A percentile compares a stretch with the other conserved stretches of the same genome.
phyloP scores from a whole-genome alignment of 2,329 filamentous ascomycete genomes.

The Alternaria arborescens region DNA sequence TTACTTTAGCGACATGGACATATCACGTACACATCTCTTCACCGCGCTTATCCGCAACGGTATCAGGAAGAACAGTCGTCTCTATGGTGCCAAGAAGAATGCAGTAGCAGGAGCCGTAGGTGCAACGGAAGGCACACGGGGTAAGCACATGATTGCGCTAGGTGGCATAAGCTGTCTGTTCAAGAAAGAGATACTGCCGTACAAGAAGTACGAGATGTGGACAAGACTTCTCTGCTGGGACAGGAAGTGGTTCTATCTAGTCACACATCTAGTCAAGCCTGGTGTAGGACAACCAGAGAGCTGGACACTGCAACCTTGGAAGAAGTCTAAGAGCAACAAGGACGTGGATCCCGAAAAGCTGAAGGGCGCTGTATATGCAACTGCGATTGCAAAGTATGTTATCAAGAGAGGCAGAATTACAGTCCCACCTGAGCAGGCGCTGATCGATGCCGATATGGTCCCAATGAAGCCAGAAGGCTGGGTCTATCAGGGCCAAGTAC shows the following conservation, averaged over 20 bases:
- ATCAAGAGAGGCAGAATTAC: constrained; percentile 72
- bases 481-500: constrained; percentile 29
- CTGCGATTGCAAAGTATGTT: constrained; percentile 60
- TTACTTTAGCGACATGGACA: constrained; percentile 87
- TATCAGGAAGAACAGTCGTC: constrained; percentile 47
- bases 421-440: constrained; percentile 79
- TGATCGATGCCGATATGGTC: constrained; percentile 76
- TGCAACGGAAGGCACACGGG: constrained; percentile 30
- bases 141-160: constrained; percentile 53
- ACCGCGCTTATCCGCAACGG: constrained; percentile 61
- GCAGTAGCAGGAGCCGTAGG: constrained; percentile 26
- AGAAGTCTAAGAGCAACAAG: constrained; percentile 32
- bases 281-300: constrained; percentile 53
- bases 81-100: constrained; percentile 32
- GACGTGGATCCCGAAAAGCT: constrained; percentile 46
- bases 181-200: constrained; percentile 57
- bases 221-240: constrained; percentile 60
- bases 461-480: constrained; percentile 73
- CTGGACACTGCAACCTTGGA: constrained; percentile 59
- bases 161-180: constrained; percentile 60
- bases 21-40: constrained; percentile 81
- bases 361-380: constrained; percentile 58
- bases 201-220: constrained; percentile 58
- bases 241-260: constrained; percentile 60
- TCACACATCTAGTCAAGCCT: constrained; percentile 58